Base-by-base conservation (phyloP, 495 filamentous ascomycete genomes). In the Penicillium daleae region DNA sequence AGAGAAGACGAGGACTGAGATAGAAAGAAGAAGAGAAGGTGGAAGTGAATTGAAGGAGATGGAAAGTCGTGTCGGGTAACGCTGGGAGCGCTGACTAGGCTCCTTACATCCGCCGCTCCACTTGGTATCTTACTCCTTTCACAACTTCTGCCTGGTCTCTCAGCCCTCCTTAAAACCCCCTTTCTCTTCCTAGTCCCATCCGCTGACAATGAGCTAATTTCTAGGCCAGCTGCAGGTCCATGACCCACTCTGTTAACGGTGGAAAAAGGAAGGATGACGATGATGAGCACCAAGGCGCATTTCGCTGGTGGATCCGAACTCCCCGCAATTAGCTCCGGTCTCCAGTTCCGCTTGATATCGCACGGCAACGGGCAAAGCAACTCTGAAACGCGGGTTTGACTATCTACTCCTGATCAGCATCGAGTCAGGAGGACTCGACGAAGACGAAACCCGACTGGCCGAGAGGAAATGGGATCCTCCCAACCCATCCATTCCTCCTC, bases 271-370 rank as follows among this genome's bases (percentile, higher is more conserved):
- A 8, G 24, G 22, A n/a, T 54, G 29, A 19, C 6, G 29, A 35
- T 31, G 51, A 54, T 24, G 51, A 46, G 35, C 49, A 33, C 50
- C 29, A 24, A 15, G 33, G 4, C 49, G 29, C 37, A 32, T n/a
- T 6, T 7, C 37, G 33, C 50, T 46, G 31, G 35, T 61, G 59
- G 51, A 49, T 48, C 59, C 35, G 31, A 55, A 40, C 59, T 61
- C 59, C 50, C 59, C 59, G 59, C 59, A 61, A 32, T 54, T 61
- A 55, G 59, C 50, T 61, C 37, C 49, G 35, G n/a, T 13, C 49
- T 51, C 24, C 26, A 31, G 49, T 51, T 29, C 31, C 29, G 21
- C 51, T 54, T 24, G 51, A 58, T 58, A 35, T 58, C 50, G 49
- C 1, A 42, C 8, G 31, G 51, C n/a, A 54, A 54, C 37, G 59